Evolutionary conservation across 2,329 filamentous ascomycete genomes (phyloP), one percentile per base, ranked within the genome.

Genomic region (Zalaria obscura): DNA sequence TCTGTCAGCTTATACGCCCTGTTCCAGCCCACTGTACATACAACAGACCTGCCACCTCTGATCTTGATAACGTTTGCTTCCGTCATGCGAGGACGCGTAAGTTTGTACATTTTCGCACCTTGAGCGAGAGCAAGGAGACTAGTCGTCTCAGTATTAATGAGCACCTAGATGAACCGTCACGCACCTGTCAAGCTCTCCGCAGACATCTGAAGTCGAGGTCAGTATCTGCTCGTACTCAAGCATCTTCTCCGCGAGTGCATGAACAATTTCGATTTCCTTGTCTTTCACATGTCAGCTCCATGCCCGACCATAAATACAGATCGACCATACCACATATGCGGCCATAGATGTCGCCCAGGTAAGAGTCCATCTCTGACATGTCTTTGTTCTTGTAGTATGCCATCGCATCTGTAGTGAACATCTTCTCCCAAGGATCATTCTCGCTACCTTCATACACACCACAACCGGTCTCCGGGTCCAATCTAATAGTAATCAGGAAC

Each of bases 341-440:
- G 32, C 82, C 78, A 52, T 89, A 89, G 27, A 93, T 72, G 57
- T 96, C 89, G 7, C 91, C 91, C 49, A 86, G 79, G 43, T 81
- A 73, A 6, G 73, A 68, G 53, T 96, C 89, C 60, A 98, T 73
- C 47, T 88, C 78, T 44, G 67, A 71, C 80, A 93, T 93, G 43
- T 79, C 72, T 4, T 62, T 67, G 48, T 88, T 94, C 57, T 96
- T 98, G 66, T 88, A 96, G 58, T 91, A 94, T 0, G 77, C 76
- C 40, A 74, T 68, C 2, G 73, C 75, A 11, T 56, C 76, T 0
- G 81, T 82, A 3, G 70, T 68, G 51, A 96, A 94, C 55, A 83
- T 77, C 42, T 75, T 74, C 45, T 87, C 76, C 91, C 89, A 98
- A 0, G 62, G 61, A 42, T 78, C 77, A 10, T 69, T 66, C 1